Evolutionary conservation across 1,284 basidiomycete species (phyloP).

Genomic region (Tilletiaria anomala): DNA sequence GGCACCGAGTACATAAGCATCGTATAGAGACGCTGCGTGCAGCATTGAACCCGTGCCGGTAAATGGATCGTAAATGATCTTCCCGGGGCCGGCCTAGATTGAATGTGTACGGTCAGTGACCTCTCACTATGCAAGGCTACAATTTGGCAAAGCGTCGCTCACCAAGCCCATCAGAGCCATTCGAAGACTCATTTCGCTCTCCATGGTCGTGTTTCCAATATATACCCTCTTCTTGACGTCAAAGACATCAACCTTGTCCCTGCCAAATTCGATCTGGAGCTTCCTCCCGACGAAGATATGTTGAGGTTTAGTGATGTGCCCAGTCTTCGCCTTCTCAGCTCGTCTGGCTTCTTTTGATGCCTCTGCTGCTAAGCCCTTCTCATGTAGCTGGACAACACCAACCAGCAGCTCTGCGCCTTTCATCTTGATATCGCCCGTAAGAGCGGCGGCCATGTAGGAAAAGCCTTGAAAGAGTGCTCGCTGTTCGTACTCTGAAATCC

Average conservation of each 20-base stretch:
- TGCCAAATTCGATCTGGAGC: slow-evolving; percentile 10
- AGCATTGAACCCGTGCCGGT: slow-evolving; percentile 92
- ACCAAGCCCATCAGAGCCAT: slow-evolving; percentile 93
- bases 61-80: slow-evolving; percentile 89
- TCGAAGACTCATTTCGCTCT: slow-evolving; percentile 78
- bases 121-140: background rate
- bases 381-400: background rate
- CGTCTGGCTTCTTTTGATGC: background rate
- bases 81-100: slow-evolving; percentile 68
- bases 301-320: background rate
- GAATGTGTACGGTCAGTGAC: background rate
- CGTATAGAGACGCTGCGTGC: slow-evolving; percentile 65
- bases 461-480: background rate
- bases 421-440: background rate
- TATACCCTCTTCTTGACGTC: slow-evolving; percentile 72
- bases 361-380: background rate
- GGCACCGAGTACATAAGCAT: slow-evolving; percentile 72
- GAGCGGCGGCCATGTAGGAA: background rate
- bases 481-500: background rate
- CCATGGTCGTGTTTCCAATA: slow-evolving; percentile 97
- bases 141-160: too few relatives aligned
- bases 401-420: background rate
- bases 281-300: slow-evolving; percentile 20
- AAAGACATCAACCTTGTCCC: slow-evolving; percentile 31
- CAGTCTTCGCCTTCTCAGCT: background rate